These are phyloP conservation scores for Phytophthora pluvialis DNA, from an alignment of 352 stramenopile species.

Conservation along the genomic window DNA sequence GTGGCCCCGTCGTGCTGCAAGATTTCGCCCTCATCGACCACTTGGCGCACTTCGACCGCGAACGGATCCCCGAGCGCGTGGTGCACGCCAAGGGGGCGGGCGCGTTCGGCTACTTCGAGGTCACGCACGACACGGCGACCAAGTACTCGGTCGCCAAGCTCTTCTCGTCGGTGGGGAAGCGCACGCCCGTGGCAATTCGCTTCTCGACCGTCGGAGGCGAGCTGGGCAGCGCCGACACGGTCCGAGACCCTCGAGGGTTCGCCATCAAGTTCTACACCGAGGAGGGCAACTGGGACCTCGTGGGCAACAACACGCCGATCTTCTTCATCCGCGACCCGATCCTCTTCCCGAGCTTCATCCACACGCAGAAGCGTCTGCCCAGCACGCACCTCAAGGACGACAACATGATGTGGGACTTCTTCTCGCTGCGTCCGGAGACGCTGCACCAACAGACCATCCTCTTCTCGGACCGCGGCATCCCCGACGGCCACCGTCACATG, in stretches of 20 bases:
- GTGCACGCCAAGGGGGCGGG: conserved; percentile 91
- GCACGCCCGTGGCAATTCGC: conserved; percentile 83
- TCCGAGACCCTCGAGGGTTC: conserved; percentile 90
- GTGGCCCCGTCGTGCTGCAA: conserved; percentile 68
- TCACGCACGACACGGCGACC: conserved; percentile 58
- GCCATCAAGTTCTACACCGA: conserved; percentile 95
- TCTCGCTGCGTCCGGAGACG: conserved; percentile 90
- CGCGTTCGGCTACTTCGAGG: conserved; percentile 93
- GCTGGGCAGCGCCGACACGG: conserved; percentile 79
- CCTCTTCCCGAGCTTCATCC: conserved; percentile 94
- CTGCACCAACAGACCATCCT: conserved; percentile 90
- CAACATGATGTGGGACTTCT: conserved; percentile 93
- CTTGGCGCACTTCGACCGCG: conserved; percentile 91
- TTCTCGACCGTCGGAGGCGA: conserved; percentile 90
- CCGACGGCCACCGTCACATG: conserved; percentile 90
- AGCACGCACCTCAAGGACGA: conserved; percentile 83
- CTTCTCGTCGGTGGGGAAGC: conserved; percentile 77
- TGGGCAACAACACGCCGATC: conserved; percentile 94
- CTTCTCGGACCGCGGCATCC: conserved; percentile 90
- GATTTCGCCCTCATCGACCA: conserved; percentile 91
- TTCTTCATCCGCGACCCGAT: conserved; percentile 95
- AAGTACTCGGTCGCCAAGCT: conserved; percentile 80
- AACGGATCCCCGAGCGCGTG: conserved; percentile 92
- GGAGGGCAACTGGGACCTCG: conserved; percentile 94
- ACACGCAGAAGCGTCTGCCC: conserved; percentile 93